A percentile compares a stretch with the other conserved stretches of the same genome.
Conservation (phyloP, 2,329 filamentous ascomycete genomes). For the Rutstroemia sydowiana region DNA sequence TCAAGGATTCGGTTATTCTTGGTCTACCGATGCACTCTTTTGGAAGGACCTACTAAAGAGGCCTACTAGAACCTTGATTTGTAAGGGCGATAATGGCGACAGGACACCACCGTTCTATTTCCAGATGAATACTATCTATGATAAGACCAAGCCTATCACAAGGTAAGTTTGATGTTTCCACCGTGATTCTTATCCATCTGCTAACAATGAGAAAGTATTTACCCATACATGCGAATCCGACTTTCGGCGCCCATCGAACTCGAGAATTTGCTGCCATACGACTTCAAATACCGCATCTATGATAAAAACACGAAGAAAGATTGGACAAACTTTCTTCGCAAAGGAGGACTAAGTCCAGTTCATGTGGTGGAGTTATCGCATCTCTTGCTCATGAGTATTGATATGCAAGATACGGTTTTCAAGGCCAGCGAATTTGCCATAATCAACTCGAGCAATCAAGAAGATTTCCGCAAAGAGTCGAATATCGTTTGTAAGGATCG, state of each 20-base stretch:
- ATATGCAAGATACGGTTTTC: conserved; percentile 94
- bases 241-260: conserved; percentile 88
- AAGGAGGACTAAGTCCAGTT: conserved; percentile 92
- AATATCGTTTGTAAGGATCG: conserved; percentile 77
- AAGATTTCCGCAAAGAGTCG: conserved; percentile 82
- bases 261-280: conserved; percentile 90
- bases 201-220: conserved; percentile 49
- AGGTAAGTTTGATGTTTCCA: conserved; percentile 39
- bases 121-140: conserved; percentile 81
- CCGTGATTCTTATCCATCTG: conserved; percentile 3
- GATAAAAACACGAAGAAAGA: conserved; percentile 98
- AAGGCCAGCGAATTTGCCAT: conserved; percentile 95
- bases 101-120: conserved; percentile 83
- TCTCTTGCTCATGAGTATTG: conserved; percentile 81
- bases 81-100: conserved; percentile 77
- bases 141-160: conserved; percentile 75
- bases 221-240: conserved; percentile 91
- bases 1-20: conserved; percentile 92
- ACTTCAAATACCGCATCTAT: conserved; percentile 99
- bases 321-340: conserved; percentile 96
- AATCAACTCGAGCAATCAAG: conserved; percentile 81
- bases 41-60: conserved; percentile 86
- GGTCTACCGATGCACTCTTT: conserved; percentile 83
- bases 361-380: conserved; percentile 96
- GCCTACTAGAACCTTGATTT: conserved; percentile 81